Evolutionary conservation across 106 monocot genomes (phyloP).

Genomic region (Hemerocallis citrina): DNA sequence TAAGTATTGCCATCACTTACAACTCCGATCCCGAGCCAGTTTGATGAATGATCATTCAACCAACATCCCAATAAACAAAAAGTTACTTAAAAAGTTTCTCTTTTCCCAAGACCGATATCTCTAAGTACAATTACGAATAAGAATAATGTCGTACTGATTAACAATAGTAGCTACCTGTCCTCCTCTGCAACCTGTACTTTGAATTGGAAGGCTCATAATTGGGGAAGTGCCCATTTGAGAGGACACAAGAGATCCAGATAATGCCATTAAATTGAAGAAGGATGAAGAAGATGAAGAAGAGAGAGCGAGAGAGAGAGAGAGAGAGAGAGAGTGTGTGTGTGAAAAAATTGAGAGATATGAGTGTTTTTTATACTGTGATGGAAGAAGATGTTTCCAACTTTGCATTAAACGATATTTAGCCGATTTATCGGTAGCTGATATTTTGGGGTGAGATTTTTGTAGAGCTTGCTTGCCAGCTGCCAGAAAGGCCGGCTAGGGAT

Average conservation of each 20-base stretch:
- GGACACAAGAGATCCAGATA: conserved; percentile 16
- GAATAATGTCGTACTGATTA: background rate
- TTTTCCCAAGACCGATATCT: background rate
- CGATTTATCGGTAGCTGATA: no score
- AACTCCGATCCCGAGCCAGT: no score
- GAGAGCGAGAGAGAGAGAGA: background rate
- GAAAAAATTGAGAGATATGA: background rate
- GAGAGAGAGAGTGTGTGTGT: background rate
- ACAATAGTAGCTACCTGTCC: conserved; percentile 29
- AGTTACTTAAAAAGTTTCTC: background rate
- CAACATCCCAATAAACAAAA: no score
- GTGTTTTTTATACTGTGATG: conserved; percentile 7
- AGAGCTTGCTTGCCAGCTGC: no score
- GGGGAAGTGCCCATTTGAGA: conserved; percentile 2
- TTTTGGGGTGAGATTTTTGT: no score
- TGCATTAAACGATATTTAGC: no score
- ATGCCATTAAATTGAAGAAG: conserved; percentile 15
- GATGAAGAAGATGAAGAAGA: conserved; percentile 6
- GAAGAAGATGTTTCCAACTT: background rate
- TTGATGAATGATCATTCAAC: no score
- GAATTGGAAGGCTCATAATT: conserved; percentile 3
- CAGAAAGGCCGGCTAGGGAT: no score
- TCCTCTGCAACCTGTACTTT: conserved; percentile 11
- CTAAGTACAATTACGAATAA: no score
- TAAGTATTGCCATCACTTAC: no score